Conservation (phyloP, 1,284 basidiomycete genomes). For the Sanguinoderma infundibulare region DNA sequence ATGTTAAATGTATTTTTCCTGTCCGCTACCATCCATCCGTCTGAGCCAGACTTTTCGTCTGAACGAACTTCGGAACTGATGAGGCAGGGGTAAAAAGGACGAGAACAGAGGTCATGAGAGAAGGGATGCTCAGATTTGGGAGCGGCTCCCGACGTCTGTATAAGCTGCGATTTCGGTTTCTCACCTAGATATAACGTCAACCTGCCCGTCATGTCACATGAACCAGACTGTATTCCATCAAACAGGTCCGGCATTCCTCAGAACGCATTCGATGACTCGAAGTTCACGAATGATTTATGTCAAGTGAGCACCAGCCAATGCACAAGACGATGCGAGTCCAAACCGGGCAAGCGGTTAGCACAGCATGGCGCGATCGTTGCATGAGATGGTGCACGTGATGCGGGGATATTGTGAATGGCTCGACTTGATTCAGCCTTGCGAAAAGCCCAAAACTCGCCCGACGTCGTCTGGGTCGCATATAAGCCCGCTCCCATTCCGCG, state of each 20-base stretch:
- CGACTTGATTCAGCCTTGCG: conserved; percentile 12
- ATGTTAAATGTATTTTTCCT: conserved; percentile 15
- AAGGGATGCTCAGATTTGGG: neutral
- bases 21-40: neutral
- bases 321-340: no score
- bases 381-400: conserved; percentile 20
- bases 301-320: no score
- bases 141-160: no score
- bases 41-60: neutral
- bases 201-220: no score
- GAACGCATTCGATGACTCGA: no score
- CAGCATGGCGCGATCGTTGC: conserved; percentile 24
- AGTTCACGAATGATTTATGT: no score
- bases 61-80: no score
- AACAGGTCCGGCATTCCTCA: no score
- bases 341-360: neutral
- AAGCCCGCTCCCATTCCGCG: neutral
- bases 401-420: conserved; percentile 24
- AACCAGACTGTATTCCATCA: no score
- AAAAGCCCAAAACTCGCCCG: conserved; percentile 19
- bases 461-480: conserved; percentile 15
- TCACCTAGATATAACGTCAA: no score
- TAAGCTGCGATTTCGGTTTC: no score
- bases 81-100: no score
- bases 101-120: neutral